Base-by-base conservation (phyloP, 768 basidiomycete genomes). In the Hygrophoropsis aurantiaca region DNA sequence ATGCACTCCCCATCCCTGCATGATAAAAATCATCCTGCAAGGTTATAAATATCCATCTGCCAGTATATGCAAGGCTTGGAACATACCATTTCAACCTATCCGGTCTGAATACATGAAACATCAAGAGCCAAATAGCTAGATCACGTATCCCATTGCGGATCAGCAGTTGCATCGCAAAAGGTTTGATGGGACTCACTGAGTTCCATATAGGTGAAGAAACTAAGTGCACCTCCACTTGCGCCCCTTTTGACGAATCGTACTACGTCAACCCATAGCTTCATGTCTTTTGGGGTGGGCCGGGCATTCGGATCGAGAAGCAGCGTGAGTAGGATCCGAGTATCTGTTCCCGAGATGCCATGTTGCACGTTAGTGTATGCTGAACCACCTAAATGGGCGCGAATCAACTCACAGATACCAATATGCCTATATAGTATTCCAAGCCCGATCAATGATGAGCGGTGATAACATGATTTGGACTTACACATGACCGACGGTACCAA, bases 201-300 rank as follows among this genome's bases (percentile, higher is more conserved):
- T 47, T 80, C 80, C 61, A 74, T 71, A 55, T 79, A 80, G 5
- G 78, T 80, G 65, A 80, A 81, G 69, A 80, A 80, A 1, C 74
- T 69, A 1, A 81, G 61, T 1, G 75, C 73, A 11, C 76, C 73
- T 6, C 72, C 71, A 0, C 67, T 66, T 1, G 76, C 74, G 40
- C 75, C 74, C 16, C 67, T 65, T 63, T 80, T 80, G 57, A 81
- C 53, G 59, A 73, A 80, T 16, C 74, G 69, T 23, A 79, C 60
- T 24, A 70, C 65, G 57, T 80, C 77, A 23, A 82, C 79, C 79
- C 79, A 80, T 11, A 79, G 66, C 59, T 77, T 75, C 78, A 77
- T 79, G 53, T 78, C 77, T 42, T 72, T 70, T 2, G 70, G 63
- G 11, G 61, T 50, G 1, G 78, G 79, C 1, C 75, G 66, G 0